Conservation (phyloP, 768 basidiomycete genomes). For the Mycena indigotica region DNA sequence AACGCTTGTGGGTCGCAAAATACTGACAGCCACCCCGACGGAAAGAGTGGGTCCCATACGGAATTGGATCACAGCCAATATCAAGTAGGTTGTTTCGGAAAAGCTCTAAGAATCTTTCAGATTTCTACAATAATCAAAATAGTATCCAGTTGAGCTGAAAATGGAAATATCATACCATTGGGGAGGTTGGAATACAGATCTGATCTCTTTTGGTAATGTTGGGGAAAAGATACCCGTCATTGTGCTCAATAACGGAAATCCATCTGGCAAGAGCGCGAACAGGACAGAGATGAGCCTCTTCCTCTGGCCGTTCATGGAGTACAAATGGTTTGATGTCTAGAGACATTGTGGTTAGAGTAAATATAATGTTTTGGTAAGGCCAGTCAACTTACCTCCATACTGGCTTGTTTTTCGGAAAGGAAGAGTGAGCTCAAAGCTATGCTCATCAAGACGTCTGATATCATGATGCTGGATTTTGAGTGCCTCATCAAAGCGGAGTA, state of each 20-base stretch:
- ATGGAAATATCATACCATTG: conserved; percentile 32
- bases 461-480: conserved; percentile 35
- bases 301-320: conserved; percentile 25
- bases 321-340: conserved; percentile 35
- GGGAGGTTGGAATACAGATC: conserved; percentile 21
- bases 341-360: neutral
- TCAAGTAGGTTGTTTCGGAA: conserved; percentile 46
- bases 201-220: conserved; percentile 32
- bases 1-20: conserved; percentile 33
- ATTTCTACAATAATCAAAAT: conserved; percentile 29
- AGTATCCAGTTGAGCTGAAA: neutral
- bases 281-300: conserved; percentile 36
- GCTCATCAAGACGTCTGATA: conserved; percentile 14
- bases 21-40: conserved; percentile 44
- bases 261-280: conserved; percentile 36
- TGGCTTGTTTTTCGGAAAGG: conserved; percentile 33
- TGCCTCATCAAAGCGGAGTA: conserved; percentile 38
- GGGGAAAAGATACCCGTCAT: conserved; percentile 36
- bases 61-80: conserved; percentile 35
- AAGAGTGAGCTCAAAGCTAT: conserved; percentile 24
- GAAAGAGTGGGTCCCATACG: conserved; percentile 47
- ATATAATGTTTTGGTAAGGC: neutral
- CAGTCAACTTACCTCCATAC: conserved; percentile 27
- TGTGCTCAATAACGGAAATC: conserved; percentile 26
- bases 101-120: conserved; percentile 39